Evolutionary conservation across 768 basidiomycete genomes (phyloP).

Genomic region (Polyporus arcularius): DNA sequence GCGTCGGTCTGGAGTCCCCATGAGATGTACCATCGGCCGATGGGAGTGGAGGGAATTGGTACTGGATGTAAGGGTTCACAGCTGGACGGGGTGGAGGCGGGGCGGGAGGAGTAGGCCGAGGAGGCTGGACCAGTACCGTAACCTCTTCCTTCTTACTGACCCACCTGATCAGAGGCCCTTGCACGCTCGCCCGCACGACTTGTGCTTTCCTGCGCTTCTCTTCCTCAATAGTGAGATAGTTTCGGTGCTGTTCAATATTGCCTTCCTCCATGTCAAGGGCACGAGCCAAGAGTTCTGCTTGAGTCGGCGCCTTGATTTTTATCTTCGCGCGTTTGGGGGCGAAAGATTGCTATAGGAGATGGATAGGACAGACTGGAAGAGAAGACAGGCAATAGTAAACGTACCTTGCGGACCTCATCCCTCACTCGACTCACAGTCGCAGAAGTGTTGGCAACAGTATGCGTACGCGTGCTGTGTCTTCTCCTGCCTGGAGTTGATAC

Average conservation of each 20-base stretch:
- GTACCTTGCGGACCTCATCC: conserved; percentile 59
- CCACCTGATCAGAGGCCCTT: conserved; percentile 74
- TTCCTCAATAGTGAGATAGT: conserved; percentile 80
- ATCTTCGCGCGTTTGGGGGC: conserved; percentile 61
- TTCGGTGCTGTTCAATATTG: conserved; percentile 74
- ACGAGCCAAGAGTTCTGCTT: conserved; percentile 80
- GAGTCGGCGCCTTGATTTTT: conserved; percentile 58
- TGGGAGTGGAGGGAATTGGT: neutral
- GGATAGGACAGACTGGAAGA: neutral
- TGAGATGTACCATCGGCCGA: neutral
- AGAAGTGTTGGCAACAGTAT: conserved; percentile 72
- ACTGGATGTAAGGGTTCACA: neutral
- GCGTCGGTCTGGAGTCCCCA: neutral
- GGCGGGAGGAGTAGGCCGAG: conserved; percentile 14
- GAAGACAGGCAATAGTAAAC: neutral
- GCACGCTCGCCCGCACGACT: conserved; percentile 59
- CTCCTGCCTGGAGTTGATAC: conserved; percentile 33
- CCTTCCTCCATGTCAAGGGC: conserved; percentile 88
- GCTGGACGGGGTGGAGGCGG: neutral
- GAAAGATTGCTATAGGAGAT: conserved; percentile 34
- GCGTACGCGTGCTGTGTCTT: conserved; percentile 64
- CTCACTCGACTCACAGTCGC: conserved; percentile 67
- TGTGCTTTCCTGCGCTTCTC: conserved; percentile 73
- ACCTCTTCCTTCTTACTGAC: conserved; percentile 64
- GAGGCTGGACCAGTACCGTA: conserved; percentile 42